phyloP scores from a whole-genome alignment of 345 rosid species.

The Eucalyptus pauciflora region DNA sequence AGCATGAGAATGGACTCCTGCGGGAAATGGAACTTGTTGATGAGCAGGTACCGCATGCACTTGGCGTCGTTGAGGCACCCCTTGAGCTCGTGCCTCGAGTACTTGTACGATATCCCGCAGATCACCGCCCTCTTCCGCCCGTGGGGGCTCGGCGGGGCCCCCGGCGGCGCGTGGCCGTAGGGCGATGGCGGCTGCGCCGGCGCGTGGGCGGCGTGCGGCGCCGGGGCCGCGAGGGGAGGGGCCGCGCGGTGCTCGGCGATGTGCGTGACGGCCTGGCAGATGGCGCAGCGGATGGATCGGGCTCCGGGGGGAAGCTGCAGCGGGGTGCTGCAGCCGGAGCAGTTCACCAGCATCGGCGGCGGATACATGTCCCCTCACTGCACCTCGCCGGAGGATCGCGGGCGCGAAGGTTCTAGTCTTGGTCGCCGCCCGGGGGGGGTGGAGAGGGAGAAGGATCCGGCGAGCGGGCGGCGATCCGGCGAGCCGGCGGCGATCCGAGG shows the following conservation, averaged over 20 bases:
- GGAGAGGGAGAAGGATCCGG: not conserved
- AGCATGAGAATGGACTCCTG: constrained; percentile 75
- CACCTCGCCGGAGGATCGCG: not conserved
- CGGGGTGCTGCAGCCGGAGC: constrained; percentile 69
- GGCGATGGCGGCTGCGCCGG: constrained; percentile 22
- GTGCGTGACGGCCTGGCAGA: constrained; percentile 62
- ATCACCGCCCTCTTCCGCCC: constrained; percentile 82
- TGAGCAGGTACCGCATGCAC: constrained; percentile 78
- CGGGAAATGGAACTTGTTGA: constrained; percentile 64
- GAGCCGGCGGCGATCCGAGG: not conserved
- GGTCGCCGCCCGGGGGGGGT: too few species aligned
- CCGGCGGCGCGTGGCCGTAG: constrained; percentile 38
- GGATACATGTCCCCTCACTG: constrained; percentile 5
- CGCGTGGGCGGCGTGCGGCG: not conserved
- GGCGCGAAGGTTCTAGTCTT: not conserved
- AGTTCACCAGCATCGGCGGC: constrained; percentile 52
- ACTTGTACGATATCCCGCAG: constrained; percentile 68
- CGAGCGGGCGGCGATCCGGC: not conserved
- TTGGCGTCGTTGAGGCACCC: constrained; percentile 92
- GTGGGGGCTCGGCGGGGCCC: constrained; percentile 44
- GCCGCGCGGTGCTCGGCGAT: constrained; percentile 62
- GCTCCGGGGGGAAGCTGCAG: constrained; percentile 68
- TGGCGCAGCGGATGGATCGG: constrained; percentile 66
- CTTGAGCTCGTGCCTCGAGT: constrained; percentile 73
- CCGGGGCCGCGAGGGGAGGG: constrained; percentile 20